Evolutionary conservation across 257 asterid species (phyloP), one percentile per base, ranked within the genome.

Genomic region (Leonotis leonurus): DNA sequence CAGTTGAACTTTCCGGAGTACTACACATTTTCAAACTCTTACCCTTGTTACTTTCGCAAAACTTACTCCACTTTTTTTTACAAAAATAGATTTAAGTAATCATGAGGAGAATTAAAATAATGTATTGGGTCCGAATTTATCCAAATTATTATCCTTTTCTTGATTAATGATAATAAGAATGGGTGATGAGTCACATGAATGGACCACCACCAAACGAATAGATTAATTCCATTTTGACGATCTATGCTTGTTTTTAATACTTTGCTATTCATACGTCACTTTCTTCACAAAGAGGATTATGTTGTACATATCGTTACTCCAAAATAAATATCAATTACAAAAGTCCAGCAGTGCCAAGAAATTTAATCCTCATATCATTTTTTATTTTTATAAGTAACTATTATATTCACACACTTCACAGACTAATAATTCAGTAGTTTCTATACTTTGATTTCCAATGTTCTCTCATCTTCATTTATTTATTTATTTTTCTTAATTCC

Each of bases 211-310:
- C 56, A 13, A 54, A 14, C 58, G 40, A 33, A 50, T 70, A 17
- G 46, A 70, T 0, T 49, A 49, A 41, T 56, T 40, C 45, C 37
- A 24, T 56, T 55, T 62, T 8, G 35, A 56, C 75, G 9, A 56
- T 41, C n/a, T 37, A n/a, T 53, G 5, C 33, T 50, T 30, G 30
- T n/a, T 6, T 46, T 27, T 10, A 52, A 21, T 12, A 22, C 40
- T 62, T 62, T 55, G 52, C 55, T 54, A 43, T 46, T 70, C 48
- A 57, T 13, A 8, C 22, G 64, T 71, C 72, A 16, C 62, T 58
- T 32, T 71, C 67, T 9, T 35, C 41, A 8, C 64, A n/a, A 57
- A 16, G 30, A 40, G 8, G 64, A 30, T 11, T 37, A 17, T 29
- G 33, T 3, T 62, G 33, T 62, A 62, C 29, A 4, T 53, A 45